Conservation (phyloP, 768 basidiomycete species). For the Lactifluus rugatus region DNA sequence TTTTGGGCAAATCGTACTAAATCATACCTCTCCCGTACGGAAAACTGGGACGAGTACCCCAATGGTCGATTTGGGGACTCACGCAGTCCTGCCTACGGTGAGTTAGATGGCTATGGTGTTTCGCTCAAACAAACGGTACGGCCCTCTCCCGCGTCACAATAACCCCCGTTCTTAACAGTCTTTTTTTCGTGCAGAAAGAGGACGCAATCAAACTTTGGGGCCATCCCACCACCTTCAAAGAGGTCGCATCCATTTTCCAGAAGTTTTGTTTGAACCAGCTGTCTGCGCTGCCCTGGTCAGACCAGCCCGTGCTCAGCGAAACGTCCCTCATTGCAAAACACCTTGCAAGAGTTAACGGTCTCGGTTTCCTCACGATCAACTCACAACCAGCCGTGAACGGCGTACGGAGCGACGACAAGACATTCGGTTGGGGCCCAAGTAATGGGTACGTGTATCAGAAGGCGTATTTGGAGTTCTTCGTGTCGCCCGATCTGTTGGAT, state of each 20-base stretch:
- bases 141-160: neutral
- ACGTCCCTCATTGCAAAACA: conserved; percentile 70
- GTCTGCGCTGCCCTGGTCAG: conserved; percentile 87
- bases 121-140: conserved; percentile 82
- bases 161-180: neutral
- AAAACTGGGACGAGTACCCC: conserved; percentile 99
- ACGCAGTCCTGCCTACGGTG: conserved; percentile 95
- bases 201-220: conserved; percentile 87
- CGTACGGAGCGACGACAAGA: conserved; percentile 69
- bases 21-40: conserved; percentile 91
- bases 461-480: conserved; percentile 96
- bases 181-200: conserved; percentile 48
- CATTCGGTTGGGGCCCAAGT: conserved; percentile 88
- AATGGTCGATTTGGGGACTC: conserved; percentile 98
- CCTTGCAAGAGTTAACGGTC: conserved; percentile 76
- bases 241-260: conserved; percentile 67
- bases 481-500: conserved; percentile 61
- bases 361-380: conserved; percentile 95
- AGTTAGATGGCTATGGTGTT: conserved; percentile 93
- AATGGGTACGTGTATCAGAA: conserved; percentile 97
- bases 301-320: conserved; percentile 76
- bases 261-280: conserved; percentile 73
- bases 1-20: conserved; percentile 98
- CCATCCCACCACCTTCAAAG: conserved; percentile 53
- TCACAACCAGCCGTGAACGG: conserved; percentile 95